These are phyloP conservation scores for Mortierella sp. DNA, from an alignment of 371 early-diverging fungal species.

Conservation along the genomic window DNA sequence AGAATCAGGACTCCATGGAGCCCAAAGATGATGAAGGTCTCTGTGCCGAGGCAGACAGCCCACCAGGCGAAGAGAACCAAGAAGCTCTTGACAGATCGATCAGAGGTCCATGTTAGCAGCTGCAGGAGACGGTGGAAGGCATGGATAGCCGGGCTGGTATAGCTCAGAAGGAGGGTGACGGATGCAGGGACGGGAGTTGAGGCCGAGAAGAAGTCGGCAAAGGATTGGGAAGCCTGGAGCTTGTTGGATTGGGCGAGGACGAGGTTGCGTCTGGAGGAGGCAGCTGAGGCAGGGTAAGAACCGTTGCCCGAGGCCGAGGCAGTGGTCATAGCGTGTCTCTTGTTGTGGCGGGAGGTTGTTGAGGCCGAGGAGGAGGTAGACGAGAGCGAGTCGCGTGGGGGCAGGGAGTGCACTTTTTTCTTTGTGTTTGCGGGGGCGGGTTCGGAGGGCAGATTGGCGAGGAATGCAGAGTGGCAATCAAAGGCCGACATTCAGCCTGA, in stretches of 20 bases:
- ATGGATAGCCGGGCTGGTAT: constrained; percentile 55
- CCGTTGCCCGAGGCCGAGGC: constrained; percentile 16
- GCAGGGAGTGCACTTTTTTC: constrained; percentile 27
- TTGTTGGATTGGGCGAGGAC: constrained; percentile 25
- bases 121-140: constrained; percentile 47
- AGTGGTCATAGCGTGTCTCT: constrained; percentile 17
- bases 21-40: constrained; percentile 55
- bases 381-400: constrained; percentile 6
- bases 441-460: constrained; percentile 47
- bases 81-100: constrained; percentile 58
- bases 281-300: not conserved
- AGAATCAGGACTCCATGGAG: constrained; percentile 42
- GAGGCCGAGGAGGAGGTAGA: not conserved
- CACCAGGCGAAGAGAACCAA: constrained; percentile 60
- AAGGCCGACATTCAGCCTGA: constrained; percentile 47
- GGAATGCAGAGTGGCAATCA: constrained; percentile 49
- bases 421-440: constrained; percentile 36
- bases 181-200: constrained; percentile 58
- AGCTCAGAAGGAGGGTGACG: constrained; percentile 57
- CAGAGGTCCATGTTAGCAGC: constrained; percentile 58
- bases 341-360: not conserved
- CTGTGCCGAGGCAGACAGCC: constrained; percentile 57
- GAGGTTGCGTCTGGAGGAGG: constrained; percentile 29
- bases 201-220: constrained; percentile 57
- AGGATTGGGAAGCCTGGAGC: constrained; percentile 34